Conservation (phyloP, 2,329 filamentous ascomycete genomes). For the Fusarium sacchari region DNA sequence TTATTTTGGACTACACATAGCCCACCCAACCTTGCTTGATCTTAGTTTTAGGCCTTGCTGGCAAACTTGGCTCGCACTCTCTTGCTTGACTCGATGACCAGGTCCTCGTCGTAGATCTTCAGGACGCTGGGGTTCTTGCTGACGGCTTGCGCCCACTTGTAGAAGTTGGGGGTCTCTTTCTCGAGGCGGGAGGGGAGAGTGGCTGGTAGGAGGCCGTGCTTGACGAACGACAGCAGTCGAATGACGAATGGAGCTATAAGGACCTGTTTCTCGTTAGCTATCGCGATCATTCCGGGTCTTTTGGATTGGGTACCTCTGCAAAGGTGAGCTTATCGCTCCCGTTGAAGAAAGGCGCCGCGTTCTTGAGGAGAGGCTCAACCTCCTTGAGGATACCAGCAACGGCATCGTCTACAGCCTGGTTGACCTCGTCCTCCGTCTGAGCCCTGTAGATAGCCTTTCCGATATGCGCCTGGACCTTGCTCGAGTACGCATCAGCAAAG, state of each 20-base stretch:
- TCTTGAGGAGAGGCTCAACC: conserved; percentile 74
- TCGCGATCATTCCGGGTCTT: background rate
- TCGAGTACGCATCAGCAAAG: conserved; percentile 74
- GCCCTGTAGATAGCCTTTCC: conserved; percentile 57
- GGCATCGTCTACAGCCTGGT: conserved; percentile 59
- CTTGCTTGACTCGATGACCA: conserved; percentile 30
- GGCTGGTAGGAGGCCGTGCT: conserved; percentile 63
- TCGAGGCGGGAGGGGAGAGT: conserved; percentile 58
- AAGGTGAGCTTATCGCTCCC: conserved; percentile 73
- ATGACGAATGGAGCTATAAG: conserved; percentile 74
- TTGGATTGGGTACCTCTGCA: conserved; percentile 70
- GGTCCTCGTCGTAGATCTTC: conserved; percentile 66
- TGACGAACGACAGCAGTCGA: conserved; percentile 64
- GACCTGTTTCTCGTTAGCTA: conserved; percentile 54
- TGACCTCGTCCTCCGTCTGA: conserved; percentile 60
- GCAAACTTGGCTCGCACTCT: conserved; percentile 31
- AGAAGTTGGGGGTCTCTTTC: conserved; percentile 71
- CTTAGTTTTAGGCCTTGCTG: background rate
- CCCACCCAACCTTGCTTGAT: background rate
- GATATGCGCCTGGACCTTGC: conserved; percentile 64
- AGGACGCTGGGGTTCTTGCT: conserved; percentile 72
- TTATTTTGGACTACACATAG: conserved; percentile 1
- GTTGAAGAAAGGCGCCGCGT: conserved; percentile 70
- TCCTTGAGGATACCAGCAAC: conserved; percentile 71
- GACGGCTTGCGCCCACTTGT: conserved; percentile 72